Conservation (phyloP, 169 alveolate genomes). For the Plasmodium billcollinsi region DNA sequence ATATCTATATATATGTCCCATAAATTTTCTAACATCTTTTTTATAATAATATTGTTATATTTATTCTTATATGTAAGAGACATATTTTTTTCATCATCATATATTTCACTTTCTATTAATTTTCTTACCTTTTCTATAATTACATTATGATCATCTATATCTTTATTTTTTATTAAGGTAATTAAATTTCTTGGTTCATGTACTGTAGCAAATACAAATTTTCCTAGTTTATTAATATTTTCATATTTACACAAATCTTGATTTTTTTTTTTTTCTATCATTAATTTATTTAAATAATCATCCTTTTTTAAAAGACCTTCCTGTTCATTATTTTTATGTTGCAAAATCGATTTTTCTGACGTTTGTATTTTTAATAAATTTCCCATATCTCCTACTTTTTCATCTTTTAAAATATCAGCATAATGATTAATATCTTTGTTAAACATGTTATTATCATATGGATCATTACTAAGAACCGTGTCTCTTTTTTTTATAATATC, state of each 20-base stretch:
- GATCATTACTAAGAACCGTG: neutral
- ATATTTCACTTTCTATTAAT: conserved; percentile 22
- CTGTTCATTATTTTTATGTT: neutral
- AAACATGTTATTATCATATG: neutral
- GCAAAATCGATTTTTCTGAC: neutral
- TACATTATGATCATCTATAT: conserved; percentile 30
- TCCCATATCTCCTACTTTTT: neutral
- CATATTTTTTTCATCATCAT: neutral
- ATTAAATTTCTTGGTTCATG: conserved; percentile 76
- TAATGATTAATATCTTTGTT: neutral
- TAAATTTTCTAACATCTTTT: conserved; percentile 53
- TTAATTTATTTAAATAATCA: neutral
- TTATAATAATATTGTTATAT: conserved; percentile 14
- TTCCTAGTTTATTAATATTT: conserved; percentile 40
- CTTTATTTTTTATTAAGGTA: conserved; percentile 33
- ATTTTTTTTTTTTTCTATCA: neutral
- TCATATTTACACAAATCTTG: conserved; percentile 44
- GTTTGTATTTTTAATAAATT: neutral
- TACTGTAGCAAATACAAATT: conserved; percentile 69
- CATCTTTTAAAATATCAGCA: neutral
- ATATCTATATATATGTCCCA: conserved; percentile 75
- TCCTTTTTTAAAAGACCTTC: neutral
- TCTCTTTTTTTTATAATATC: neutral
- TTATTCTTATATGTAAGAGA: neutral
- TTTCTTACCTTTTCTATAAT: conserved; percentile 33